Base-by-base conservation (phyloP, 352 stramenopile species). In the Phytophthora fragariaefolia region DNA sequence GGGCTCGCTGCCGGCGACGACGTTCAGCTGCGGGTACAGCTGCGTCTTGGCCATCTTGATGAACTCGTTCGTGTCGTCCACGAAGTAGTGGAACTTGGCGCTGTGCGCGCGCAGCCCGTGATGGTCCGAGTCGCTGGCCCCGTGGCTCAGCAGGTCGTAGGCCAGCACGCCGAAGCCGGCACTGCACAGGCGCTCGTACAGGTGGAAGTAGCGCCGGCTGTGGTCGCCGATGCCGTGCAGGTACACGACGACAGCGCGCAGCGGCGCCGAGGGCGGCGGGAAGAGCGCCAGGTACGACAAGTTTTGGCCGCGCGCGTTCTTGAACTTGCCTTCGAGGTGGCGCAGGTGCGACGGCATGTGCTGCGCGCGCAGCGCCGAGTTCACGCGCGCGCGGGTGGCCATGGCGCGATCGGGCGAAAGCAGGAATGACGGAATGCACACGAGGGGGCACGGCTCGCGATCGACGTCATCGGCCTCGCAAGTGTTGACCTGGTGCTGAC, bases 21-120 rank as follows among this genome's bases (percentile, higher is more conserved):
- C n/a, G n/a, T n/a, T 15, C 51, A 75, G 49, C 38, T 69, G 32
- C 15, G 72, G 62, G 18, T 82, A 66, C 27, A 85, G 20, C 13
- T 73, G 23, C n/a, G 62, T 38, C 61, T 83, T 82, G 12, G 73
- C 68, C 54, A 83, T 57, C 17, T 45, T 34, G 34, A 86, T 52
- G 38, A 86, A 77, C 23, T 73, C 75, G 50, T 88, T 82, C 46
- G 74, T 77, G 61, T 88, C 79, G 46, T 86, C 69, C 47, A 88
- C 73, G 47, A 88, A 80, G 46, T 83, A 73, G 7, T 75, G 71
- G 55, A 85, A 85, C 22, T 54, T 66, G 15, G 66, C 42, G 26
- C 58, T 67, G 52, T 85, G 74, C 5, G 71, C 74, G 28, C 78
- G 60, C 26, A 75, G 51, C 17, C 59, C 55, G 17, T 74, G 66